Evolutionary conservation across 2,329 filamentous ascomycete species (phyloP).

Genomic region (Trichoderma koningiopsis): DNA sequence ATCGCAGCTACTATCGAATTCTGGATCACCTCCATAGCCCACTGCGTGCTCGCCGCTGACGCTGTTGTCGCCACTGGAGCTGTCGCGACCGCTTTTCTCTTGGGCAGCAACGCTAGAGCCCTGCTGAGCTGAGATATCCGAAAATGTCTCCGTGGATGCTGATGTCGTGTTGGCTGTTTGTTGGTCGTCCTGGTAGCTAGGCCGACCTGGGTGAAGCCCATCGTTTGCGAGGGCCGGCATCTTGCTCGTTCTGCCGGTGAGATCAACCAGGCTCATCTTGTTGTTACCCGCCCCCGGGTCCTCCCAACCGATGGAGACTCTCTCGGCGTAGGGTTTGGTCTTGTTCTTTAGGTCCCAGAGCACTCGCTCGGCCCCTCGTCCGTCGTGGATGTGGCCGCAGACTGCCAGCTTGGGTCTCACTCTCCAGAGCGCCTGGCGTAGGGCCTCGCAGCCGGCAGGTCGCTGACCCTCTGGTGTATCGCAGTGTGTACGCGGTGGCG

Average conservation of each 20-base stretch:
- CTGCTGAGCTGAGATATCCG: constrained; percentile 10
- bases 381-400: constrained; percentile 73
- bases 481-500: constrained; percentile 62
- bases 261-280: constrained; percentile 65
- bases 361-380: constrained; percentile 64
- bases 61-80: neutral
- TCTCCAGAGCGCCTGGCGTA: constrained; percentile 59
- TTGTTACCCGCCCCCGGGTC: constrained; percentile 58
- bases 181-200: constrained; percentile 2
- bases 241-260: constrained; percentile 49
- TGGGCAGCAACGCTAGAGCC: constrained; percentile 28
- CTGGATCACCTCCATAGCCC: constrained; percentile 36
- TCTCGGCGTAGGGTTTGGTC: constrained; percentile 49
- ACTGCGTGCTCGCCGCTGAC: neutral
- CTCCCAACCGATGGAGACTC: constrained; percentile 51
- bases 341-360: constrained; percentile 55
- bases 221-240: constrained; percentile 50
- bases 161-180: constrained; percentile 7
- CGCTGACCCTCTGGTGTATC: constrained; percentile 50
- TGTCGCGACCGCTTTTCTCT: neutral
- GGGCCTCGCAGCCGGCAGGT: constrained; percentile 60
- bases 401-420: constrained; percentile 66
- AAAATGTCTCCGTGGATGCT: neutral
- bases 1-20: constrained; percentile 47
- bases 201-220: constrained; percentile 38